Evolutionary conservation across 345 rosid species (phyloP), one percentile per base, ranked within the genome.

Genomic region (Acer campestre): DNA sequence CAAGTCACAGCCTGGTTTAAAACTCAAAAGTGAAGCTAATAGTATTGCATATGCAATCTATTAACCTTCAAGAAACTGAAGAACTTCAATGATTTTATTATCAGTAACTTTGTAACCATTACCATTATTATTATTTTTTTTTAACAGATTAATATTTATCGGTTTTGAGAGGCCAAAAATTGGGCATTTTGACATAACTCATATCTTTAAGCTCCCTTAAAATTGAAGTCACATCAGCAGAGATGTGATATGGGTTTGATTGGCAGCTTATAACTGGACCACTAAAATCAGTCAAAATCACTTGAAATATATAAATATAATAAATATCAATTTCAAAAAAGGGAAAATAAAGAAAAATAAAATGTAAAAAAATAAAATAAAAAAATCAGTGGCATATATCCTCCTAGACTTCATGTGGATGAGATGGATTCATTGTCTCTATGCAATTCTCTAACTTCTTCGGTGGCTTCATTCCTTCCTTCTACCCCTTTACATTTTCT

Each of bases 331-430:
- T 35, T 4, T 35, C 38, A 35, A 4, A 35, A 35, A 35, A 35
- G 38, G 38, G 38, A 35, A 35, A 35, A 35, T 35, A 35, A 8
- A 48, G 1, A 7, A 31, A 18, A 56, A 16, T 7, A 51, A 68
- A 69, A 64, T 13, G 14, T 61, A 67, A 55, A 61, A 83, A 31
- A 31, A 29, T 25, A 25, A 25, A 25, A 25, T 25, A 31, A 29
- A 2, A 31, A 35, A 35, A 83, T 62, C 86, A 87, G 90, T 86
- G 92, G 90, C 86, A 80, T 77, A 67, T 74, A 82, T 79, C 86
- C 66, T 61, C 61, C 78, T 31, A 22, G 85, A 40, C 70, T 68
- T 69, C 78, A 59, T 85, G 89, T 86, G 92, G 94, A 87, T 83
- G 67, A 86, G 86, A 81, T 74, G 61, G 11, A 58, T 35, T 79